Conservation (phyloP, 441 rosid species). For the Gossypium davidsonii region DNA sequence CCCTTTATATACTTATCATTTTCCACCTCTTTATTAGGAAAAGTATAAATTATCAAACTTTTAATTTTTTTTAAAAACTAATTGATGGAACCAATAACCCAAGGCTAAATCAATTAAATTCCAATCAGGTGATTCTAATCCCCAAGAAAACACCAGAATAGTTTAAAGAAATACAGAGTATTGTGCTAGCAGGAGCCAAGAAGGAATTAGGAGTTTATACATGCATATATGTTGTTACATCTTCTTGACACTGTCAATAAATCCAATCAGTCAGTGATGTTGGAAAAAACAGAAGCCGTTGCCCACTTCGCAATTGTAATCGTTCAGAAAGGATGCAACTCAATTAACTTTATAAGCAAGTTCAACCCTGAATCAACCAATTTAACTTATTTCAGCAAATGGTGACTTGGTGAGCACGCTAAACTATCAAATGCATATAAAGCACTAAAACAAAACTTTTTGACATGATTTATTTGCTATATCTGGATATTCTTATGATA, state of each 20-base stretch:
- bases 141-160: no score
- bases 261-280: background rate
- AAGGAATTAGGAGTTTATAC: background rate
- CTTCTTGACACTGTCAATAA: background rate
- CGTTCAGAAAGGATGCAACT: background rate
- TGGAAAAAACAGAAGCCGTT: background rate
- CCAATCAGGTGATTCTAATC: no score
- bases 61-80: no score
- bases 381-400: background rate
- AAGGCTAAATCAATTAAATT: no score
- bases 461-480: background rate
- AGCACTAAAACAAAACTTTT: background rate
- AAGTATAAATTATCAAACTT: no score
- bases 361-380: conserved; percentile 4
- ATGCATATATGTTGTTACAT: background rate
- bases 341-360: background rate
- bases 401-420: background rate
- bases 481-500: background rate
- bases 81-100: no score
- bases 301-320: background rate
- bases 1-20: no score
- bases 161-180: no score
- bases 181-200: background rate
- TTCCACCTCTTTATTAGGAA: no score
- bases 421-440: background rate